These are phyloP conservation scores for Cyclostephanos tholiformis DNA, from an alignment of 108 stramenopile genomes.

Conservation along the genomic window DNA sequence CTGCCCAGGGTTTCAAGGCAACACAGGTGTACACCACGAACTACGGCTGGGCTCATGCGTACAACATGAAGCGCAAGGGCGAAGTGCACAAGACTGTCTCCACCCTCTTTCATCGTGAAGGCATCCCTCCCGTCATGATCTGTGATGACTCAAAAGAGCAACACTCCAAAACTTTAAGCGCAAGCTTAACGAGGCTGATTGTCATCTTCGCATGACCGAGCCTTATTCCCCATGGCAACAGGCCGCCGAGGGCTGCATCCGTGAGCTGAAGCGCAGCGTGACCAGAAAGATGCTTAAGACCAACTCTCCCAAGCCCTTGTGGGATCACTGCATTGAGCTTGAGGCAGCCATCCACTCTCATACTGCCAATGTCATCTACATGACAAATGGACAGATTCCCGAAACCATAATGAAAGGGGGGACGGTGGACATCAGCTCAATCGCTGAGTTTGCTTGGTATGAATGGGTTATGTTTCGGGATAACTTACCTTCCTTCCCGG, in stretches of 20 bases:
- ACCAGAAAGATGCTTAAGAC: slow-evolving; percentile 10
- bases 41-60: no score
- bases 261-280: slow-evolving; percentile 32
- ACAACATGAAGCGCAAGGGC: no score
- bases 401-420: slow-evolving; percentile 29
- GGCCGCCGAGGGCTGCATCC: slow-evolving; percentile 10
- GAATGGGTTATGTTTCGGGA: slow-evolving; percentile 5
- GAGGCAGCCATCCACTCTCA: no score
- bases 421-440: slow-evolving; percentile 8
- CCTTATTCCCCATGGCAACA: slow-evolving; percentile 30
- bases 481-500: neutral
- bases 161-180: slow-evolving; percentile 14
- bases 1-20: no score
- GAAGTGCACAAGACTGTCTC: no score
- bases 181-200: slow-evolving; percentile 30
- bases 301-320: neutral
- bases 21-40: no score
- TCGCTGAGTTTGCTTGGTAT: no score
- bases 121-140: slow-evolving; percentile 11
- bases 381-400: slow-evolving; percentile 4
- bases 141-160: slow-evolving; percentile 35
- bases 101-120: slow-evolving; percentile 22
- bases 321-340: slow-evolving; percentile 23
- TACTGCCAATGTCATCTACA: neutral
- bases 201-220: slow-evolving; percentile 21